Evolutionary conservation across 768 basidiomycete species (phyloP).

Genomic region (Kwoniella dendrophila): DNA sequence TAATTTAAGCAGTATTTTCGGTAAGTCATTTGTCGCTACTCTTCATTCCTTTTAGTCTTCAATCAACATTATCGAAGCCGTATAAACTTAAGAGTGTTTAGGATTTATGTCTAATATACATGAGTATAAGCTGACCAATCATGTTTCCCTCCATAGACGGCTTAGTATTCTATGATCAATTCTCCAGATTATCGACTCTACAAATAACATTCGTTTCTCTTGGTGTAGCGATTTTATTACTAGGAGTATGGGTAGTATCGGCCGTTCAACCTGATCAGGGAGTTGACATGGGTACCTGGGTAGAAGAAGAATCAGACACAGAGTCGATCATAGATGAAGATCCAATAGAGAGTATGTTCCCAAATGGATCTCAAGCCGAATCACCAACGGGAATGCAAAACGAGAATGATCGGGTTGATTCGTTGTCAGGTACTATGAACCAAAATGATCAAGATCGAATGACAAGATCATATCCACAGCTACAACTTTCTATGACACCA

Average conservation of each 20-base stretch:
- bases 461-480: not conserved
- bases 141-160: constrained; percentile 36
- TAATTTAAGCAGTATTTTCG: constrained; percentile 87
- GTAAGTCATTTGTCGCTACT: no score
- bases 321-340: not conserved
- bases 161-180: constrained; percentile 82
- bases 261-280: constrained; percentile 61
- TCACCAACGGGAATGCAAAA: not conserved
- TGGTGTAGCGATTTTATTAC: constrained; percentile 75
- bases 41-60: not conserved
- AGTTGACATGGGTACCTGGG: constrained; percentile 56
- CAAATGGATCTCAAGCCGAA: not conserved
- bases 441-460: not conserved
- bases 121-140: not conserved
- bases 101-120: not conserved
- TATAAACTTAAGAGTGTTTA: not conserved
- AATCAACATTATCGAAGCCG: no score
- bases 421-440: not conserved
- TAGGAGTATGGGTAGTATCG: constrained; percentile 88
- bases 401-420: constrained; percentile 8
- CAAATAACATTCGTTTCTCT: constrained; percentile 74
- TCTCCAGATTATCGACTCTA: constrained; percentile 68
- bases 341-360: not conserved
- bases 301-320: constrained; percentile 43
- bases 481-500: not conserved